Conservation (phyloP, 1,139 yeast genomes). For the Candida buenavistaensis region DNA sequence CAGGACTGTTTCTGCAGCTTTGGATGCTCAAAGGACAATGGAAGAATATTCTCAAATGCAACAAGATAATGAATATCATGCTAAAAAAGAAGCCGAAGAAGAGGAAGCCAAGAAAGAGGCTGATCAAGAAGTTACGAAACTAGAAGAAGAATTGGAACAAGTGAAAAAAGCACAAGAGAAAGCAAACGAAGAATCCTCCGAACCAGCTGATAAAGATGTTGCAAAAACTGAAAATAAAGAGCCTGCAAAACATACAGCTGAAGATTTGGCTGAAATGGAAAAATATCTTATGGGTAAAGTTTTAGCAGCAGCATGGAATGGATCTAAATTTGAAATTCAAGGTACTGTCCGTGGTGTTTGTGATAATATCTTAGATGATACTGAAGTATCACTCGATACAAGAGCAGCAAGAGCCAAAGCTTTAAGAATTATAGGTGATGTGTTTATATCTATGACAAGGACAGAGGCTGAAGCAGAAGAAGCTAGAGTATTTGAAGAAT, state of each 20-base stretch:
- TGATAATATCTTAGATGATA: slow-evolving; percentile 71
- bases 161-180: slow-evolving; percentile 16
- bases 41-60: slow-evolving; percentile 76
- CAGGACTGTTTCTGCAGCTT: slow-evolving; percentile 78
- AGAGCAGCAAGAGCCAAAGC: slow-evolving; percentile 81
- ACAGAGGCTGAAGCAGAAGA: slow-evolving; percentile 89
- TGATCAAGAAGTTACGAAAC: slow-evolving; percentile 18
- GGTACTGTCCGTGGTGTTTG: slow-evolving; percentile 87
- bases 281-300: slow-evolving; percentile 86
- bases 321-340: slow-evolving; percentile 86
- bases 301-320: slow-evolving; percentile 95
- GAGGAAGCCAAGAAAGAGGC: slow-evolving; percentile 22
- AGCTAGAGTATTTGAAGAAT: slow-evolving; percentile 84
- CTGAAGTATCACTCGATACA: slow-evolving; percentile 51
- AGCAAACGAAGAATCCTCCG: slow-evolving; percentile 10
- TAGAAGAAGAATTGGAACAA: slow-evolving; percentile 23
- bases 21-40: slow-evolving; percentile 89
- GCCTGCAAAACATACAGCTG: slow-evolving; percentile 66
- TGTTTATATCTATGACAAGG: slow-evolving; percentile 65
- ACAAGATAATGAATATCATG: slow-evolving; percentile 55
- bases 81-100: slow-evolving; percentile 39
- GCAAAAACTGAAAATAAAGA: slow-evolving; percentile 15
- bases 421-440: slow-evolving; percentile 68
- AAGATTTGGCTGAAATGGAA: slow-evolving; percentile 84
- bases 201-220: slow-evolving; percentile 12